Evolutionary conservation across 352 stramenopile genomes (phyloP).

Genomic region (Globisporangium ultimum): DNA sequence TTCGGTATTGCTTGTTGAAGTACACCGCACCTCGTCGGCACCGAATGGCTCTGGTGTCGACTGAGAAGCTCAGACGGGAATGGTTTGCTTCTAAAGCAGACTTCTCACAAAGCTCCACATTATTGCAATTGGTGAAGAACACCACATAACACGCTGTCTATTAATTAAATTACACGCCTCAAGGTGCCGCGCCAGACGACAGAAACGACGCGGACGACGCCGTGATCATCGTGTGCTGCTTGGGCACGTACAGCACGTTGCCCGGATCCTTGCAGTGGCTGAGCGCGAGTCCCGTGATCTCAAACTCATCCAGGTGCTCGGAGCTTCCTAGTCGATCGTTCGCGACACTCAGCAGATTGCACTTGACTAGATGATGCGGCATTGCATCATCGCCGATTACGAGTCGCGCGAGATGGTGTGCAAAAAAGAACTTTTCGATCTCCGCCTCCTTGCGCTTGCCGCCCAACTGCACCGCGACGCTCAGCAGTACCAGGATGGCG

Average conservation of each 20-base stretch:
- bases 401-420: constrained; percentile 40
- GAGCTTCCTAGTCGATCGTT: constrained; percentile 49
- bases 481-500: constrained; percentile 32
- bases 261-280: constrained; percentile 33
- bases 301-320: constrained; percentile 52
- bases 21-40: no score
- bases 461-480: constrained; percentile 31
- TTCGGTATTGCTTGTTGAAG: no score
- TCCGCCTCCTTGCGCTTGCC: constrained; percentile 37
- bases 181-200: neutral
- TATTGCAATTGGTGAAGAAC: neutral
- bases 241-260: constrained; percentile 29
- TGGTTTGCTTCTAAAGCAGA: no score
- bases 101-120: no score
- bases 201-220: constrained; percentile 8
- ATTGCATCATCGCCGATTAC: constrained; percentile 34
- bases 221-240: constrained; percentile 2
- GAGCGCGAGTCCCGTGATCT: constrained; percentile 46
- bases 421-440: constrained; percentile 43
- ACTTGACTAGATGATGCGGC: constrained; percentile 38
- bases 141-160: neutral
- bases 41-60: no score
- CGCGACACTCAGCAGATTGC: constrained; percentile 43
- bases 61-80: no score
- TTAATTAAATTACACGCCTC: neutral